Base-by-base conservation (phyloP, 2,329 filamentous ascomycete species). In the Ascosphaera pollenicola region DNA sequence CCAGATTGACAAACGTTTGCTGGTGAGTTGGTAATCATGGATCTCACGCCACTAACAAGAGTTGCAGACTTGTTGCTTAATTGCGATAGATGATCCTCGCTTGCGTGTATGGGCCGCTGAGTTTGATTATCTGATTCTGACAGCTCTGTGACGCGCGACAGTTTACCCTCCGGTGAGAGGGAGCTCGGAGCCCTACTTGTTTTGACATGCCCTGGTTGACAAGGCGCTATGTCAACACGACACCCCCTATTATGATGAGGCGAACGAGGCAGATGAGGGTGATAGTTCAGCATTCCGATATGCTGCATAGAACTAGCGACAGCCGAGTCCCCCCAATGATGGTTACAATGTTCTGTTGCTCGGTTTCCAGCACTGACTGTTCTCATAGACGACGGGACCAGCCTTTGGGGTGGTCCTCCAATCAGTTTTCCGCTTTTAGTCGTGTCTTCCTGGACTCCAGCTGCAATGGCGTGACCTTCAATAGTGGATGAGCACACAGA, bases 301-400 rank as follows among this genome's bases (percentile, higher is more conserved):
- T 24, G 21, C 21, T 24, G 21, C 21, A 24, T 4, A 24, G 10
- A 4, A 24, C 21, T 4, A 24, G 21, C 5, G 21, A 32, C 30
- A 32, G 30, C 30, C 6, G 30, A 13, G n/a, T 32, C 30, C n/a
- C 30, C 30, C 30, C 30, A 32, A 48, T 44, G 2, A 46, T 45
- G 1, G 45, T 47, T 1, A 36, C 49, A 7, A 49, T 44, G 19
- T 46, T 46, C 18, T 36, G 45, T 6, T 42, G 45, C 6, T 40
- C 43, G 10, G 44, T 45, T 7, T 41, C 44, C 19, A 48, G 45
- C 3, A 45, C 44, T 6, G 11, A 3, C 30, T 32, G n/a, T 6
- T 32, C 10, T 15, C n/a, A 5, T 15, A 3, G 11, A 4, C n/a
- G 21, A 24, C 10, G 21, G 4, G 10, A 24, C 21, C 10, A 24